A percentile compares a stretch with the other conserved stretches of the same genome.
Conservation (phyloP, 2,329 filamentous ascomycete genomes). For the Annulohypoxylon truncatum region DNA sequence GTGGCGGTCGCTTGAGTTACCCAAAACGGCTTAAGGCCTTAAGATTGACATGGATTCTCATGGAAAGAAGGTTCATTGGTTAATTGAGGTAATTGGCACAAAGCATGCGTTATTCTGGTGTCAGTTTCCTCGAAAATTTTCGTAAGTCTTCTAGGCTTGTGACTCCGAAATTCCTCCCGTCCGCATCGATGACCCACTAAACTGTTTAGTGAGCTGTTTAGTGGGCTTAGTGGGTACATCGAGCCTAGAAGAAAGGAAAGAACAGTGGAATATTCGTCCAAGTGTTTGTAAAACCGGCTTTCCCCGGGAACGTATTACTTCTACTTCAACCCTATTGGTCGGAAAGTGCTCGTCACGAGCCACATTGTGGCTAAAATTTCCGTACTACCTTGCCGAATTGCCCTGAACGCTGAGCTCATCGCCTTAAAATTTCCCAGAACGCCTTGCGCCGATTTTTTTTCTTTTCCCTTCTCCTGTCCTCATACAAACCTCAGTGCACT, state of each 20-base stretch:
- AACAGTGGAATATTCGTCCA: conserved; percentile 2
- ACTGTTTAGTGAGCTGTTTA: conserved; percentile 5
- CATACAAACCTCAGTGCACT: conserved; percentile 17
- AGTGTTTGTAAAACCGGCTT: conserved; percentile 40
- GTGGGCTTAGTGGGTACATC: neutral
- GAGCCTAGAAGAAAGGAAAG: conserved; percentile 10
- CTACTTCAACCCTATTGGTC: conserved; percentile 54
- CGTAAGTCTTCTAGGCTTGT: neutral
- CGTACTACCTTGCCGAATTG: conserved; percentile 34
- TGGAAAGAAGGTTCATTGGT: neutral
- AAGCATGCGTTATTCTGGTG: conserved; percentile 6
- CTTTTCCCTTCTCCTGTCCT: conserved; percentile 23
- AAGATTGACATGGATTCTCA: neutral
- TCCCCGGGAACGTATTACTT: conserved; percentile 47
- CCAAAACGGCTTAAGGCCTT: conserved; percentile 17
- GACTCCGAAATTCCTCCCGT: conserved; percentile 37
- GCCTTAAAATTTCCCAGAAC: conserved; percentile 45
- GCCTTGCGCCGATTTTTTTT: conserved; percentile 45
- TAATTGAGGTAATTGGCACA: conserved; percentile 10
- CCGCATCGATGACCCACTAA: conserved; percentile 14
- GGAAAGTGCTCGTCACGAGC: conserved; percentile 40
- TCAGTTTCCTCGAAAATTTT: conserved; percentile 36
- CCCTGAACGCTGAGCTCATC: conserved; percentile 49
- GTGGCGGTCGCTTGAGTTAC: conserved; percentile 22
- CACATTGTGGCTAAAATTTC: conserved; percentile 51